These are phyloP conservation scores for Pythium biforme DNA, from an alignment of 352 stramenopile genomes.

Conservation along the genomic window DNA sequence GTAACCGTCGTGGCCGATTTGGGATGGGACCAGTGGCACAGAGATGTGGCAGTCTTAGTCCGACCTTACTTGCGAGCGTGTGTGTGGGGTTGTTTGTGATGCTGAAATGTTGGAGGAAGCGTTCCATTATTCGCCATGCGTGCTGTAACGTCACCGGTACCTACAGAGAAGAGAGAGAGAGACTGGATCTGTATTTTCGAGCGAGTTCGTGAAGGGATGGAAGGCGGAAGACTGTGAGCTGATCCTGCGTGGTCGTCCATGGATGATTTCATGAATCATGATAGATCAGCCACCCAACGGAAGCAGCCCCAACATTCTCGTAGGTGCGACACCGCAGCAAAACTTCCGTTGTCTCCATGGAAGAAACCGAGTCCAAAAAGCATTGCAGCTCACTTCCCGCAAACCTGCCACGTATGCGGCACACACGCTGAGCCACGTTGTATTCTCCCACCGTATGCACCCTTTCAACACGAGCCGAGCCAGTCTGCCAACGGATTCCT, in stretches of 20 bases:
- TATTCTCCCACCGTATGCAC: not conserved
- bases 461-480: too few relatives aligned
- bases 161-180: not conserved
- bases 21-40: not conserved
- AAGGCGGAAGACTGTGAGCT: not conserved
- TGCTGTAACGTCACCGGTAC: not conserved
- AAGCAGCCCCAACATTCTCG: not conserved
- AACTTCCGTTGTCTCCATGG: not conserved
- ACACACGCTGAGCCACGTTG: not conserved
- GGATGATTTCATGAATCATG: not conserved
- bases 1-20: constrained; percentile 17
- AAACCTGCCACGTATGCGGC: not conserved
- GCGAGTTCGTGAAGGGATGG: not conserved
- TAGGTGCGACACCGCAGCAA: not conserved
- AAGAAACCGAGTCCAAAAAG: constrained; percentile 4
- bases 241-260: not conserved
- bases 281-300: not conserved
- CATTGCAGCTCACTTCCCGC: not conserved
- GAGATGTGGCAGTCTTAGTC: constrained; percentile 7
- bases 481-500: too few relatives aligned
- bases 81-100: too few relatives aligned
- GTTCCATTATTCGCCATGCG: not conserved
- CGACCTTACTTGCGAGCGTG: not conserved
- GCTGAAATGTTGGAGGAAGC: too few relatives aligned
- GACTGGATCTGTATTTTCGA: not conserved